Evolutionary conservation across 192 early-diverging fungal species (phyloP), one percentile per base, ranked within the genome.

Genomic region (Paraglomus brasilianum): DNA sequence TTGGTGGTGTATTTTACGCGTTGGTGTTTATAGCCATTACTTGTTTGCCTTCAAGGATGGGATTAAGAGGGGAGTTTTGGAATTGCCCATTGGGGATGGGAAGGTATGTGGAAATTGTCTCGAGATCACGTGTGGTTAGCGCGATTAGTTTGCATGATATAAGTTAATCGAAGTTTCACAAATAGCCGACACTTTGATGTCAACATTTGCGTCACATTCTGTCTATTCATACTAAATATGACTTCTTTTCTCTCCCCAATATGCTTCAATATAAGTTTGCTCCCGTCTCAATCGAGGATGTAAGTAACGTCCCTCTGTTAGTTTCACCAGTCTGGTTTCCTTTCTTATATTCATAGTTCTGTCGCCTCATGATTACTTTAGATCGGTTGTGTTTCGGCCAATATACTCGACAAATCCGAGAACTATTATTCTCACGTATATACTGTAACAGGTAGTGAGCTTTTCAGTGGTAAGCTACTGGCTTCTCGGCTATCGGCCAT

Each of bases 241-340:
- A 39, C 40, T 66, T 51, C 21, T 47, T 21, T 49, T 8, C 43
- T 42, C 19, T 15, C 44, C 44, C n/a, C 9, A 41, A n/a, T n/a
- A n/a, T n/a, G n/a, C n/a, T n/a, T n/a, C n/a, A 60, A 41, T 38
- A 5, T n/a, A 10, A 66, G 64, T 66, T 66, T 66, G 64, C 64
- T 0, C 64, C 64, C 11, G 38, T 66, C 21, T 11, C 64, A 41
- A 50, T 66, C n/a, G 48, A 50, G n/a, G 64, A 66, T 40, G 62
- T 64, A 47, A 64, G 44, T 47, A 42, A 14, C 1, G 17, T 56
- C 36, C 53, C 36, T 14, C 30, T 3, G 30, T 30, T 30, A 3
- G 30, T 30, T 30, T 30, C 30, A 1, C 30, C 30, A 30, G 30
- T 30, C 30, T 30, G 3, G 1, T 30, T 30, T 30, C 3, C 30